A percentile compares a stretch with the other conserved stretches of the same genome.
These are phyloP conservation scores for Backusella circina DNA, from an alignment of 192 early-diverging fungal species.

Conservation along the genomic window DNA sequence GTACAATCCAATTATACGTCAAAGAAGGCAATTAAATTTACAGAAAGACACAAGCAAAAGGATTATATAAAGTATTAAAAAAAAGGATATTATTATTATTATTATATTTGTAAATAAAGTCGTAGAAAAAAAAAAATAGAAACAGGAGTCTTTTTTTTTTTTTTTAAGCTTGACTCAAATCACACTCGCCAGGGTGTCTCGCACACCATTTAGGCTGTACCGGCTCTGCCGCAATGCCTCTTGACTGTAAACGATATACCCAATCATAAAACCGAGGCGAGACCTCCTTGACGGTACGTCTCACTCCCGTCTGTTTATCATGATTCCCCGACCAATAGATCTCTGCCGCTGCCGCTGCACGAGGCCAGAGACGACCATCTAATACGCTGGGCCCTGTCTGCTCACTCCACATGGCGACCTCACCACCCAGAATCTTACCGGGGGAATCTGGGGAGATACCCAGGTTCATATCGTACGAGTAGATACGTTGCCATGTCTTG, in stretches of 20 bases:
- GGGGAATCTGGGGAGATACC: slow-evolving; percentile 39
- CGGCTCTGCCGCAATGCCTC: slow-evolving; percentile 60
- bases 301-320: slow-evolving; percentile 33
- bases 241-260: slow-evolving; percentile 63
- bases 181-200: slow-evolving; percentile 37
- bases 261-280: slow-evolving; percentile 60
- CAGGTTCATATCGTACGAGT: slow-evolving; percentile 59
- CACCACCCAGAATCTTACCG: slow-evolving; percentile 64
- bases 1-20: slow-evolving; percentile 77
- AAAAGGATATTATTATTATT: background rate
- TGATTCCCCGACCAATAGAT: slow-evolving; percentile 66
- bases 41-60: slow-evolving; percentile 16
- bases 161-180: slow-evolving; percentile 5
- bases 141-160: too few species aligned
- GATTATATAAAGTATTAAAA: slow-evolving; percentile 16
- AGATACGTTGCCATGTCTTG: slow-evolving; percentile 73
- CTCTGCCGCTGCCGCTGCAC: slow-evolving; percentile 63
- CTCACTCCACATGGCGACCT: slow-evolving; percentile 71
- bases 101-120: background rate
- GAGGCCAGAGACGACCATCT: slow-evolving; percentile 68
- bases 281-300: slow-evolving; percentile 32
- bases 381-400: slow-evolving; percentile 53
- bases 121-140: background rate
- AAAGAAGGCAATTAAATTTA: slow-evolving; percentile 5
- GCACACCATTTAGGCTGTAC: slow-evolving; percentile 59